Percentiles rank a stretch among this genome's conserved stretches.
Conservation (phyloP, 2,329 filamentous ascomycete genomes). For the Aciculosporium take region DNA sequence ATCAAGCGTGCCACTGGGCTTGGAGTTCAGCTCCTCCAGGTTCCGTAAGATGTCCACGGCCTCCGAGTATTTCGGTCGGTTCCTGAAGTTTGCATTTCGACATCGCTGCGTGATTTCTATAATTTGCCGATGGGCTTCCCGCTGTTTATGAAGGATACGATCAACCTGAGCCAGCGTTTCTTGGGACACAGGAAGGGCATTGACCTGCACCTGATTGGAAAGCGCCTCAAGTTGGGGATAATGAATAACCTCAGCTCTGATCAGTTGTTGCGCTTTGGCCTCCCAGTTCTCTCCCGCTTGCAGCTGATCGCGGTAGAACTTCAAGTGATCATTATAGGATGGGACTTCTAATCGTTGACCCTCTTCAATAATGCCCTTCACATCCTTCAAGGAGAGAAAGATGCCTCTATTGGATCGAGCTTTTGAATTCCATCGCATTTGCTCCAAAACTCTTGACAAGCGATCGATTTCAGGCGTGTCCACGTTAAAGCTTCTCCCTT, state of each 20-base stretch:
- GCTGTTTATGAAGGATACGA: constrained; percentile 86
- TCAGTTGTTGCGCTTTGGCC: constrained; percentile 79
- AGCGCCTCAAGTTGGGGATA: constrained; percentile 90
- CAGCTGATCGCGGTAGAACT: constrained; percentile 62
- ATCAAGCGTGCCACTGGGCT: constrained; percentile 79
- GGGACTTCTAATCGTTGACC: constrained; percentile 66
- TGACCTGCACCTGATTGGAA: constrained; percentile 59
- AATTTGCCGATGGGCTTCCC: constrained; percentile 84
- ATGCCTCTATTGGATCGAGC: constrained; percentile 50
- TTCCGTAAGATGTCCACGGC: constrained; percentile 83
- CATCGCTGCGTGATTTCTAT: constrained; percentile 67
- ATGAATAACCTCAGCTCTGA: constrained; percentile 80
- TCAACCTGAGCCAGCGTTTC: constrained; percentile 75
- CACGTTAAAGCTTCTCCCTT: constrained; percentile 78
- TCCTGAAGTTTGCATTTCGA: constrained; percentile 57
- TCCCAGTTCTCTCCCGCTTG: constrained; percentile 78
- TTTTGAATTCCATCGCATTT: constrained; percentile 78
- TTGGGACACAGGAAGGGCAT: constrained; percentile 62
- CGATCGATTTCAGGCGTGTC: constrained; percentile 80
- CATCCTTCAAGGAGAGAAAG: constrained; percentile 62
- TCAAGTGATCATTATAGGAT: constrained; percentile 65
- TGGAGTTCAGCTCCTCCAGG: constrained; percentile 79
- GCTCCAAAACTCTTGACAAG: constrained; percentile 65
- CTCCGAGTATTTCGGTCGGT: constrained; percentile 75
- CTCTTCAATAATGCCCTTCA: constrained; percentile 62